Evolutionary conservation across 2,329 filamentous ascomycete genomes (phyloP).

Genomic region (Trichoderma cornu-damae): DNA sequence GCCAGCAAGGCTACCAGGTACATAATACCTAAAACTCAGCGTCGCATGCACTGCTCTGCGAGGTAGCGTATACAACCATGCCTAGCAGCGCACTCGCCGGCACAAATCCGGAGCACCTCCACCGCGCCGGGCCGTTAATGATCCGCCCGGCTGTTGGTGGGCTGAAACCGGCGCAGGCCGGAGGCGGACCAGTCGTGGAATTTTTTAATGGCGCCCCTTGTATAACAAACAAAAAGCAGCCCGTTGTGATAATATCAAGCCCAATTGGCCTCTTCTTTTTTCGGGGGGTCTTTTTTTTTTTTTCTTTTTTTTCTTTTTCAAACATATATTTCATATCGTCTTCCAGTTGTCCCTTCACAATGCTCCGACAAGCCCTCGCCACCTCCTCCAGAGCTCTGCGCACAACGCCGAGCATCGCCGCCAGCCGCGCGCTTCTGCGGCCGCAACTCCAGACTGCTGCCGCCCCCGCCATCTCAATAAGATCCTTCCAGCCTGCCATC

Average conservation of each 20-base stretch:
- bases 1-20: not conserved
- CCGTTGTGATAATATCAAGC: not conserved
- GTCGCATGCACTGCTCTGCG: not conserved
- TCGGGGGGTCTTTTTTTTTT: no score
- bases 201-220: conserved; percentile 11
- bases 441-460: conserved; percentile 34
- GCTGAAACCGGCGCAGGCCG: conserved; percentile 11
- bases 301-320: no score
- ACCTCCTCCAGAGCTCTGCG: conserved; percentile 42
- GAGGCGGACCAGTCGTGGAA: conserved; percentile 8
- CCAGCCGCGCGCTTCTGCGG: conserved; percentile 34
- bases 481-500: conserved; percentile 33
- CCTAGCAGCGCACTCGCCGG: not conserved
- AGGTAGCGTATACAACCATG: not conserved
- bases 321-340: not conserved
- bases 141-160: conserved; percentile 16
- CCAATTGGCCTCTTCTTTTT: conserved; percentile 1
- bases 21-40: not conserved
- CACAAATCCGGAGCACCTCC: not conserved
- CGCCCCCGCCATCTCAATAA: conserved; percentile 35
- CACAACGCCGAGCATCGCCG: conserved; percentile 35
- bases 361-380: conserved; percentile 45
- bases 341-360: conserved; percentile 28
- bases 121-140: conserved; percentile 17
- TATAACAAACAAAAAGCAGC: conserved; percentile 2